Base-by-base conservation (phyloP, 352 stramenopile genomes). In the Globisporangium yorkense region DNA sequence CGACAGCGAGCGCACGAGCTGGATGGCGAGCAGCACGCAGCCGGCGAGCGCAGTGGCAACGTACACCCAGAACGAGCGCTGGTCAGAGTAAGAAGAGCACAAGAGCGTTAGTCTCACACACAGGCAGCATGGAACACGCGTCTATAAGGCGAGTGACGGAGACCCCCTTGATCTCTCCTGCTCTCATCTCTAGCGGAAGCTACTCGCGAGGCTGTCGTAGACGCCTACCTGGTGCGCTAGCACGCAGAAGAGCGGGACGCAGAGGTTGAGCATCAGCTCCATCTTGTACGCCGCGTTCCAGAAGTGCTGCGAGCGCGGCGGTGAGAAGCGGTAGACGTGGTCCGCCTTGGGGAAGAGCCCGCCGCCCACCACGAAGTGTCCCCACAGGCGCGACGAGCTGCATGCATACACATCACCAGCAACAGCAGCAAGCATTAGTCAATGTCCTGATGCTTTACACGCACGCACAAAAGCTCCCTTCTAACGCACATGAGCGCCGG, bases 31-130 rank as follows among this genome's bases (percentile, higher is more conserved):
- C 4, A 91, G 67, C 40, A 84, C 55, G 20, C 67, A 62, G 18
- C 80, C 84, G 9, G 74, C 67, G 13, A 89, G 63, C n/a, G 81
- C 74, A 27, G 84, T 91, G 9, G 65, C 67, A 3, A 74, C 66
- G 62, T 93, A 93, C 29, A 93, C 77, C 78, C 82, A 90, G 53
- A 90, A 90, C 7, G 80, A 91, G 47, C 79, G 72, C 80, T 90
- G 57, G 37, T 20, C 39, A 57, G 29, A 29, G 59, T 13, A 12
- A 45, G 10, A 45, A 31, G 20, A 49, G 48, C 37, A 10, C 15
- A 3, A 39, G 31, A 24, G 10, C 16, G 39, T 41, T n/a, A n/a
- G 10, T 49, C 24, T 29, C 20, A 24, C 24, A 13, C 47, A 24
- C 53, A 27, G 9, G 33, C 18, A 44, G 51, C 21, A 41, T 13